These are phyloP conservation scores for Gaertneriomyces sp. DNA, from an alignment of 192 early-diverging fungal species.

Conservation along the genomic window DNA sequence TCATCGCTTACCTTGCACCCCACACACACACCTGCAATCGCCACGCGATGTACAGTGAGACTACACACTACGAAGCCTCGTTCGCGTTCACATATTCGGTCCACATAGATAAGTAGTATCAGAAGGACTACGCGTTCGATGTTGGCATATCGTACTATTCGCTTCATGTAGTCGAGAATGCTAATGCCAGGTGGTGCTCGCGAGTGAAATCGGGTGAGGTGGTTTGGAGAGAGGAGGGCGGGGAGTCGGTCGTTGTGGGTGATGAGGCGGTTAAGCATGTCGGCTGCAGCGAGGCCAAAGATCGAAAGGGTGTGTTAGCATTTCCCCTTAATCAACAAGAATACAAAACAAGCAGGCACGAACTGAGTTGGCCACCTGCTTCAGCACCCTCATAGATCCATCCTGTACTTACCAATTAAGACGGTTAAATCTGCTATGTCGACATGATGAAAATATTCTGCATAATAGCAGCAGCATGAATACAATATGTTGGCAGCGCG, in stretches of 20 bases:
- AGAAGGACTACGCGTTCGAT: conserved; percentile 83
- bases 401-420: conserved; percentile 22
- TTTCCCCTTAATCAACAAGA: not conserved
- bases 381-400: no score
- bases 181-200: conserved; percentile 83
- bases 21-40: conserved; percentile 19
- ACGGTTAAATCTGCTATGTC: conserved; percentile 31
- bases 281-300: conserved; percentile 23
- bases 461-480: no score
- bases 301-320: not conserved
- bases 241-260: conserved; percentile 66
- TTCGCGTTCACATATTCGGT: conserved; percentile 58
- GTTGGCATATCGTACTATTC: conserved; percentile 87
- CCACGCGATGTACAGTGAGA: conserved; percentile 73
- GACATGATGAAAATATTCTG: conserved; percentile 39
- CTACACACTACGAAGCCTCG: conserved; percentile 84
- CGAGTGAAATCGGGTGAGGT: conserved; percentile 92
- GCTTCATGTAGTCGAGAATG: conserved; percentile 80
- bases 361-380: not conserved
- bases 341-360: not conserved
- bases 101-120: conserved; percentile 90
- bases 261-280: conserved; percentile 50
- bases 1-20: no score
- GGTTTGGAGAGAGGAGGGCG: conserved; percentile 29
- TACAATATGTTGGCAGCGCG: no score